Evolutionary conservation across 371 early-diverging fungal species (phyloP).

Genomic region (Lichtheimia hyalospora): DNA sequence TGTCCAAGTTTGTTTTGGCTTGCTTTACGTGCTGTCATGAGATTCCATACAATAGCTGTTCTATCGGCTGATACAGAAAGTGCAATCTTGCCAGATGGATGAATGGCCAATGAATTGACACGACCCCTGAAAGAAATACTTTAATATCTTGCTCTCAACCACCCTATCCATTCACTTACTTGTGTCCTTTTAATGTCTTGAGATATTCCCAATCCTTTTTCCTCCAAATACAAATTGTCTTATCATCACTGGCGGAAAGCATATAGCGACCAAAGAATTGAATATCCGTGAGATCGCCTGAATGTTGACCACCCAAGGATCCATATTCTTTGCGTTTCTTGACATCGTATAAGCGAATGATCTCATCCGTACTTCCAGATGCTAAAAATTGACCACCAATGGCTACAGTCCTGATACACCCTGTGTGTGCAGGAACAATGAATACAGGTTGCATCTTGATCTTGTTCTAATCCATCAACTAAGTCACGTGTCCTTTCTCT

Average conservation of each 20-base stretch:
- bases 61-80: constrained; percentile 81
- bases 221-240: constrained; percentile 83
- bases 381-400: constrained; percentile 80
- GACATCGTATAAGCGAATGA: constrained; percentile 88
- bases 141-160: not conserved
- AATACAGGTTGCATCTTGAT: constrained; percentile 71
- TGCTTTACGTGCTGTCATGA: constrained; percentile 84
- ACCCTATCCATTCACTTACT: constrained; percentile 39
- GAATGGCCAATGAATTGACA: constrained; percentile 80
- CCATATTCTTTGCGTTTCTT: constrained; percentile 89
- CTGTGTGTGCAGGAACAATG: constrained; percentile 94
- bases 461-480: not conserved
- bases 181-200: constrained; percentile 90
- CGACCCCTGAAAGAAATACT: constrained; percentile 34
- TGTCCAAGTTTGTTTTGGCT: constrained; percentile 60
- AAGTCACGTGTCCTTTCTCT: too few species aligned
- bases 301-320: constrained; percentile 83
- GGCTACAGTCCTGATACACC: constrained; percentile 86
- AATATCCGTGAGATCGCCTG: constrained; percentile 83
- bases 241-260: constrained; percentile 89
- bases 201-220: constrained; percentile 96
- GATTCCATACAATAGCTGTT: constrained; percentile 88
- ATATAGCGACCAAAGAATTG: constrained; percentile 84
- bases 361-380: constrained; percentile 95
- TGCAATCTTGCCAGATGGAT: constrained; percentile 93